Base-by-base conservation (phyloP, 2,329 filamentous ascomycete species). In the Coniochaeta prunicola region DNA sequence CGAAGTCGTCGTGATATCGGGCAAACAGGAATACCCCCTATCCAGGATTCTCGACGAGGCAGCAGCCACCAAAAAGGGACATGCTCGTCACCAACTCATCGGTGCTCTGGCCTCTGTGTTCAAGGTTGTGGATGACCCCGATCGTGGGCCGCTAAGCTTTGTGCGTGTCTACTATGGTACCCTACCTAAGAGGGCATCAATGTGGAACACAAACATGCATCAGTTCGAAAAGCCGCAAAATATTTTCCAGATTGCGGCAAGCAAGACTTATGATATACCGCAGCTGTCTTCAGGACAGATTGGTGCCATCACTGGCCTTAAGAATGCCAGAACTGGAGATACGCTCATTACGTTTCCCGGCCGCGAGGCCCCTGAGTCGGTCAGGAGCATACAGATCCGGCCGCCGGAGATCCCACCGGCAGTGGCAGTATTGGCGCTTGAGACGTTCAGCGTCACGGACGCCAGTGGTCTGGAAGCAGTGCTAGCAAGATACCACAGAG, bases 341-440 rank as follows among this genome's bases (percentile, higher is more conserved):
- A 99, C 94, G 0, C 75, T 99, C 17, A 83, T 97, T 34, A 85
- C 88, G 1, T 91, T 91, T 65, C 78, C 83, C 26, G 84, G 73
- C 9, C 74, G 75, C 69, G 82, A 82, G 7, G 81, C 83, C 0
- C 86, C 91, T 1, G 85, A 89, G 19, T 81, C 85, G 0, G 76
- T 96, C 55, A 85, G 87, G 56, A 86, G 82, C 17, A 76, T 97
- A 17, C 92, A 96, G 68, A 83, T 99, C 36, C 85, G 91, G 17
- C 91, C 94, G 0, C 94, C 96, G 30, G 84, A 90, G 60, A 90
- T 97, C 0, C 93, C 94, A 0, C 92, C 94, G 0, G 92, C 94
- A 0, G 94, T 99, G 0, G 96, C 97, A 68, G 99, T 97, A 71
- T 88, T 96, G n/a, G 91, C 92, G 61, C 87, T 97, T 30, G 93